These are phyloP conservation scores for Geotrichum europaeum DNA, from an alignment of 1,139 yeast species.

Conservation along the genomic window DNA sequence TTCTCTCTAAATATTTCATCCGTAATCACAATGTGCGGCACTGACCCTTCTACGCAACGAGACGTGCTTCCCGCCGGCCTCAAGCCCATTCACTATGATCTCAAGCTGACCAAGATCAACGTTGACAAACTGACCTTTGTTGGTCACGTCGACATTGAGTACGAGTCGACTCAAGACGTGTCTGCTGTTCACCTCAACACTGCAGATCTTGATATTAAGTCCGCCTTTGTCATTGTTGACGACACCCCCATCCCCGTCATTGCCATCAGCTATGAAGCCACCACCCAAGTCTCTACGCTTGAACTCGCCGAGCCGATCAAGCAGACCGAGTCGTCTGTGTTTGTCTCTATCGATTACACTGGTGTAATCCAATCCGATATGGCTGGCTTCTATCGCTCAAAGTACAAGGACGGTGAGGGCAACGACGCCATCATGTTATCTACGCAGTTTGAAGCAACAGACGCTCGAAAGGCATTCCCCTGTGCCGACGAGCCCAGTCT, in stretches of 20 bases:
- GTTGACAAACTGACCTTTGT: slow-evolving; percentile 46
- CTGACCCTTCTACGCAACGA: slow-evolving; percentile 34
- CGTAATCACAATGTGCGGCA: slow-evolving; percentile 3
- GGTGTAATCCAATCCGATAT: slow-evolving; percentile 57
- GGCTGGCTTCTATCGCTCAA: slow-evolving; percentile 84
- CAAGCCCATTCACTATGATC: slow-evolving; percentile 43
- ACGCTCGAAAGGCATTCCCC: slow-evolving; percentile 87
- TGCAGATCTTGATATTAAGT: slow-evolving; percentile 22
- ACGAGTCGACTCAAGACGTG: slow-evolving; percentile 38
- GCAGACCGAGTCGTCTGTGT: slow-evolving; percentile 25
- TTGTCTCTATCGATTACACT: slow-evolving; percentile 39
- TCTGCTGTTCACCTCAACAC: slow-evolving; percentile 31
- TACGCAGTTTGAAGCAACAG: slow-evolving; percentile 87
- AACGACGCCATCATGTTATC: slow-evolving; percentile 61
- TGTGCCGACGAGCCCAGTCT: slow-evolving; percentile 83
- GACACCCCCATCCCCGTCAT: slow-evolving; percentile 23
- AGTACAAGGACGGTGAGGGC: slow-evolving; percentile 51
- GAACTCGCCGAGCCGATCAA: slow-evolving; percentile 27
- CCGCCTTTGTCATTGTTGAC: slow-evolving; percentile 23
- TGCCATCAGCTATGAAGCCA: slow-evolving; percentile 24
- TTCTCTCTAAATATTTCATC: not conserved
- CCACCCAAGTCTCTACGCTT: slow-evolving; percentile 35
- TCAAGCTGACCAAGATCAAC: slow-evolving; percentile 40
- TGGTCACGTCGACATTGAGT: slow-evolving; percentile 47
- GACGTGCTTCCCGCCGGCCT: slow-evolving; percentile 52